phyloP scores from a whole-genome alignment of 1,284 basidiomycete genomes.

The Mrakiaceae sp. region DNA sequence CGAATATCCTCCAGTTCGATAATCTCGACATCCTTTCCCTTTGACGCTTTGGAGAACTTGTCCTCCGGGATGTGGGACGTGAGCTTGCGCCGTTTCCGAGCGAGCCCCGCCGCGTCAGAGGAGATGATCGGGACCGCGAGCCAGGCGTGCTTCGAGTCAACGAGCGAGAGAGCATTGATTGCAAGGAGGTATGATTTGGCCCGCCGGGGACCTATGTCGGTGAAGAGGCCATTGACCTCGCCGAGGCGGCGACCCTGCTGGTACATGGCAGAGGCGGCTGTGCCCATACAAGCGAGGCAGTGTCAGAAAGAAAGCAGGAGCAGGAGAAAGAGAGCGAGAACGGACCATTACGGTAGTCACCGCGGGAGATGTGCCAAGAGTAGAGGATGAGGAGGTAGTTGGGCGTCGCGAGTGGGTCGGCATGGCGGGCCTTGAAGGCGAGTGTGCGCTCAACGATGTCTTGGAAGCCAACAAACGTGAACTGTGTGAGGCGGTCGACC shows the following conservation, averaged over 20 bases:
- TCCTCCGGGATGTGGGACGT: slow-evolving; percentile 66
- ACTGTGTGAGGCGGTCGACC: slow-evolving; percentile 62
- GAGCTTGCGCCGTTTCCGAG: slow-evolving; percentile 56
- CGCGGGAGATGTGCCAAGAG: slow-evolving; percentile 76
- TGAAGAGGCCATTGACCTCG: slow-evolving; percentile 38
- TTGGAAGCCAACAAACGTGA: slow-evolving; percentile 76
- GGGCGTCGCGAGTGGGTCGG: slow-evolving; percentile 71
- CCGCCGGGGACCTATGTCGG: slow-evolving; percentile 33
- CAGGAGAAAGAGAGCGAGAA: slow-evolving; percentile 12
- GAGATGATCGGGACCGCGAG: slow-evolving; percentile 46
- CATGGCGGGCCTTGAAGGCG: slow-evolving; percentile 88
- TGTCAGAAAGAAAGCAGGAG: background rate
- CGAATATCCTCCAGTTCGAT: slow-evolving; percentile 72
- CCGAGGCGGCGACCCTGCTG: slow-evolving; percentile 73
- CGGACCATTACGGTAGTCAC: slow-evolving; percentile 78
- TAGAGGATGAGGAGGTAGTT: slow-evolving; percentile 91
- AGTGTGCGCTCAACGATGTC: slow-evolving; percentile 81
- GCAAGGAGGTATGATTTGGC: slow-evolving; percentile 53
- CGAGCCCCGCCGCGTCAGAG: slow-evolving; percentile 8
- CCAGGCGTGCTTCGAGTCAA: slow-evolving; percentile 76
- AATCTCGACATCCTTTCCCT: slow-evolving; percentile 52
- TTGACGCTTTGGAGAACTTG: slow-evolving; percentile 49
- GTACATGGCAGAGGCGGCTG: slow-evolving; percentile 88
- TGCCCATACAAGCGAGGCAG: background rate
- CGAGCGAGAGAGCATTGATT: slow-evolving; percentile 76